phyloP scores from a whole-genome alignment of 2,329 filamentous ascomycete genomes.

The Clathrospora elynae region DNA sequence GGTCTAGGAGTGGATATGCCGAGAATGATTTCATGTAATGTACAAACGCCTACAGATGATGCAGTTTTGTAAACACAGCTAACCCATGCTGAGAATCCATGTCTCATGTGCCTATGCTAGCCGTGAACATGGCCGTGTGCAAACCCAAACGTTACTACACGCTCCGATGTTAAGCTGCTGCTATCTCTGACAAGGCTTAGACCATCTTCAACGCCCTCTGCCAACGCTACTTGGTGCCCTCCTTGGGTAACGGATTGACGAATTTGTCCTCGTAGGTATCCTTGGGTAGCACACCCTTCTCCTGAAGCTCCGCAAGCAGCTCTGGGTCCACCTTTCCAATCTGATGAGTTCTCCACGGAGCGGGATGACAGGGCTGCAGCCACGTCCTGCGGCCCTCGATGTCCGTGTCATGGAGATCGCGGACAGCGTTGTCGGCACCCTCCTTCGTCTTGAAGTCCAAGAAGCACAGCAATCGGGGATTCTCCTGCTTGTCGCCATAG shows the following conservation, averaged over 20 bases:
- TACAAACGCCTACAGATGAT: too few relatives aligned
- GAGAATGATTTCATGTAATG: too few relatives aligned
- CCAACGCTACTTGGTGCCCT: neutral
- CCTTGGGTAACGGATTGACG: conserved; percentile 9
- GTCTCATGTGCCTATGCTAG: too few relatives aligned
- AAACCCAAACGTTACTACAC: too few relatives aligned
- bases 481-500: conserved; percentile 10
- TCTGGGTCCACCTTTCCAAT: conserved; percentile 19
- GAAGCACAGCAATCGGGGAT: conserved; percentile 20
- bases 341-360: conserved; percentile 19
- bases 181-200: too few relatives aligned
- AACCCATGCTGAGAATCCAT: too few relatives aligned
- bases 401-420: conserved; percentile 18
- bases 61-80: too few relatives aligned
- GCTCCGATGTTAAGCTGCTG: too few relatives aligned
- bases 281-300: conserved; percentile 17
- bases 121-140: too few relatives aligned
- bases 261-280: conserved; percentile 23
- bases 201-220: too few relatives aligned
- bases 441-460: conserved; percentile 34
- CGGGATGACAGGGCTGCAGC: conserved; percentile 4
- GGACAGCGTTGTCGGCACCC: conserved; percentile 25
- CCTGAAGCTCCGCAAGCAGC: conserved; percentile 20
- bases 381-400: conserved; percentile 19
- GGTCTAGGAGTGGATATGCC: too few relatives aligned